Base-by-base conservation (phyloP, 768 basidiomycete genomes). In the Psilocybe subaeruginosa region DNA sequence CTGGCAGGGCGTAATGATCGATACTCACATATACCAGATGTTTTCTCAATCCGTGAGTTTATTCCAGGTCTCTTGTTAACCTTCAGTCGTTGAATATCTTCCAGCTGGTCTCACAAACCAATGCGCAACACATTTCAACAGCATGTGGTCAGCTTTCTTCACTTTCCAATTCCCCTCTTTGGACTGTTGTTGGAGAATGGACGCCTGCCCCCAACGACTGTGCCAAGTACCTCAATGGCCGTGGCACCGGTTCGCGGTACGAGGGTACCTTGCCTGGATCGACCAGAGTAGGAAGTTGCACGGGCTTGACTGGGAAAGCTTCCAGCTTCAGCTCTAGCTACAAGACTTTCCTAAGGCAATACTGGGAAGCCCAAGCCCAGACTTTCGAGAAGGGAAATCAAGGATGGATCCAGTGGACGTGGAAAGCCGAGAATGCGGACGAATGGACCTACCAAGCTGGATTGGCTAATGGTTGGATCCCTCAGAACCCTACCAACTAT, bases 381-480 rank as follows among this genome's bases (percentile, higher is more conserved):
- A 79, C 91, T 3, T 93, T 81, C 61, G 91, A 93, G 78, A 76
- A 76, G 54, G 87, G 78, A n/a, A 64, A 63, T 27, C 69, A 70
- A 52, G 91, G 91, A 3, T 93, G 91, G 91, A 72, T 92, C 23
- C 85, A 88, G 71, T 92, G 91, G 92, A 85, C 90, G 1, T 93
- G 92, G 92, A 93, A 93, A 76, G 73, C 91, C 0, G 92, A 94
- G 73, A 76, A 76, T 62, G 89, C 92, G 2, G 91, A 93, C 63
- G 95, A 97, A 60, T 97, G 95, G 95, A 82, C 90, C 0, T 97
- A 97, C 77, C 84, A 91, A 64, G 87, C 90, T 48, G 93, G 93
- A 43, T 78, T 96, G 35, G 72, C 78, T 11, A 82, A 87, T 62
- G 94, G 94, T 19, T 95, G 92, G 92, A 95, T 97, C 70, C 94